A percentile compares a stretch with the other conserved stretches of the same genome.
Evolutionary conservation across 768 basidiomycete genomes (phyloP).

Genomic region (Neoboletus brunneissimus): DNA sequence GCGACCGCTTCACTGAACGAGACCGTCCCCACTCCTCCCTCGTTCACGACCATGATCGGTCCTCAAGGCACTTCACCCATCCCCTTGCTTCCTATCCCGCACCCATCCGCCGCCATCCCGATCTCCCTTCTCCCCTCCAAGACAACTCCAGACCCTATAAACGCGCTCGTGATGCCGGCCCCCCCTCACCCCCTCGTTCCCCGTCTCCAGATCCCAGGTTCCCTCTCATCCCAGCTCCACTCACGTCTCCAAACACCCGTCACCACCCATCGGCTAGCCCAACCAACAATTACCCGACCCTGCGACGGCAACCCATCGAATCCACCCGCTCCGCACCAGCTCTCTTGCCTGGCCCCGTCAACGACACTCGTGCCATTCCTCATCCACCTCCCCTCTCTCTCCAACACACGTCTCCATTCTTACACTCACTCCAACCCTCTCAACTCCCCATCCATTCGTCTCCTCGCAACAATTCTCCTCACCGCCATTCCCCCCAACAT

Average conservation of each 20-base stretch:
- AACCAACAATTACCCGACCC: conserved; percentile 19
- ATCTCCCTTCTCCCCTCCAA: conserved; percentile 3
- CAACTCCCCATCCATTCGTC: conserved; percentile 5
- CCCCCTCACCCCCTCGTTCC: conserved; percentile 13
- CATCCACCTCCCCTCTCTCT: conserved; percentile 11
- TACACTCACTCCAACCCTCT: conserved; percentile 7
- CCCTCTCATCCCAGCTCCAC: neutral
- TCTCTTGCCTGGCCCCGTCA: neutral
- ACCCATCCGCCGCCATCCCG: neutral
- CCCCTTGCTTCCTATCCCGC: neutral
- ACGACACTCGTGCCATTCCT: conserved; percentile 3
- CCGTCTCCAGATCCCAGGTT: conserved; percentile 11
- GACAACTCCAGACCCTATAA: conserved; percentile 20
- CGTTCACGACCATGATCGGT: conserved; percentile 23
- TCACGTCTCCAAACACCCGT: conserved; percentile 18
- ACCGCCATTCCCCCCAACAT: conserved; percentile 19
- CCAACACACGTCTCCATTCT: conserved; percentile 13
- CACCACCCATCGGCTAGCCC: conserved; percentile 23
- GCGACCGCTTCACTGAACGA: neutral
- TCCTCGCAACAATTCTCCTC: conserved; percentile 20
- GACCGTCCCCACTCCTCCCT: conserved; percentile 1
- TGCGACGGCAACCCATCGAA: conserved; percentile 20
- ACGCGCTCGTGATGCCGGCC: conserved; percentile 18
- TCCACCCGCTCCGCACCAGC: conserved; percentile 6
- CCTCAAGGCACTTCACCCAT: conserved; percentile 6